Percentiles rank a stretch among this genome's conserved stretches.
These are phyloP conservation scores for Dictyostelium firmibasis DNA, from an alignment of 78 protist species.

Conservation along the genomic window DNA sequence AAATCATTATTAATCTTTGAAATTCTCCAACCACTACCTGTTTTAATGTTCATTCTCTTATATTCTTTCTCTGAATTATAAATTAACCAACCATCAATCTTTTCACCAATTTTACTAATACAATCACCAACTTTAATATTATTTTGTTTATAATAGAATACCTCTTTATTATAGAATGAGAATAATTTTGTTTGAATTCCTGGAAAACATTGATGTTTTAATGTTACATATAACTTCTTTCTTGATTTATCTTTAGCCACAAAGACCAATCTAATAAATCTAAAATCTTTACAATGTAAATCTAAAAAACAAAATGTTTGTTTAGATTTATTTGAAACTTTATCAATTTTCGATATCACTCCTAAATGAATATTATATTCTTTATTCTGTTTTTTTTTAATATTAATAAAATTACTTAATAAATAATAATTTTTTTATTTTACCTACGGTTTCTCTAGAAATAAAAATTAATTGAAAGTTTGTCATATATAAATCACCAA, in stretches of 20 bases:
- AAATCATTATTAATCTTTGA: conserved; percentile 18
- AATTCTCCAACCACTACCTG: conserved; percentile 54
- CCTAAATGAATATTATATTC: conserved; percentile 35
- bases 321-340: conserved; percentile 15
- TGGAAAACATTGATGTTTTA: conserved; percentile 28
- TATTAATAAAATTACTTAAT: not conserved
- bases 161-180: conserved; percentile 31
- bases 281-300: conserved; percentile 35
- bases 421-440: not conserved
- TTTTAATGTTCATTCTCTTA: not conserved
- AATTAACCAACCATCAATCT: conserved; percentile 7
- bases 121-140: not conserved
- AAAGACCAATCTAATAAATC: conserved; percentile 1
- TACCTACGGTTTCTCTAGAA: not conserved
- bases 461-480: conserved; percentile 36
- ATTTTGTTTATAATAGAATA: not conserved
- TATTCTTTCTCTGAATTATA: conserved; percentile 5
- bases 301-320: conserved; percentile 15
- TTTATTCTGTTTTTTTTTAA: not conserved
- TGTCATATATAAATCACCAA: conserved; percentile 28
- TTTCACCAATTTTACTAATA: not conserved
- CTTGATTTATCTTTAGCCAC: not conserved
- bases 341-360: not conserved
- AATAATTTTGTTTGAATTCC: conserved; percentile 8
- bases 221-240: conserved; percentile 15